These are phyloP conservation scores for Pharus latifolius DNA, from an alignment of 176 grass and related monocot genomes.

Conservation along the genomic window DNA sequence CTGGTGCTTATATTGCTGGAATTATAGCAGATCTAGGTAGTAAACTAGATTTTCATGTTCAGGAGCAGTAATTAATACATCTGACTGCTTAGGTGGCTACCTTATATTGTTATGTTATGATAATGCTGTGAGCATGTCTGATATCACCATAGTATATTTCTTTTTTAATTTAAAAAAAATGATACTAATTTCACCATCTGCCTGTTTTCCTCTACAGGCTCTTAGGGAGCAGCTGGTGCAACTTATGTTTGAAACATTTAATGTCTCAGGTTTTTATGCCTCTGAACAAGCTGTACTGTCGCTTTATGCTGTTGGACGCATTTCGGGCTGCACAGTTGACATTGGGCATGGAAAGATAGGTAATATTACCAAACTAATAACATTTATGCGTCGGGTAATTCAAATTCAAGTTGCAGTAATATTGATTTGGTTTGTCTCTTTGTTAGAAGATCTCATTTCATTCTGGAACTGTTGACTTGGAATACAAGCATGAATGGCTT, in stretches of 20 bases:
- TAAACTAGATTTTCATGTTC: too few species aligned
- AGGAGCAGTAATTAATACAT: too few species aligned
- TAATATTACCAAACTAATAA: constrained; percentile 18
- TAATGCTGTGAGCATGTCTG: not conserved
- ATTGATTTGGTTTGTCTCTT: not conserved
- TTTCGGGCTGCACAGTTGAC: constrained; percentile 90
- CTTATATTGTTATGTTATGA: too few species aligned
- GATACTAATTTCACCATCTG: not conserved
- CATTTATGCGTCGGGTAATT: not conserved
- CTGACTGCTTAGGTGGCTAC: too few species aligned
- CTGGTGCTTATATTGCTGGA: not conserved
- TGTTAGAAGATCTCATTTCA: not conserved
- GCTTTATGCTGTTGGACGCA: constrained; percentile 95
- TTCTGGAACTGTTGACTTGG: not conserved
- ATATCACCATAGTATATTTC: not conserved
- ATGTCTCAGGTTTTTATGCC: constrained; percentile 97
- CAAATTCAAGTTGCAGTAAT: not conserved
- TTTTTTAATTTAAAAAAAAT: not conserved
- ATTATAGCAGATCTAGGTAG: not conserved
- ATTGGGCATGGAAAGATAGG: constrained; percentile 98
- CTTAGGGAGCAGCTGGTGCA: constrained; percentile 79
- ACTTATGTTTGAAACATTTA: constrained; percentile 99
- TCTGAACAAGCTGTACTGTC: constrained; percentile 95
- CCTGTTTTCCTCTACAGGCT: constrained; percentile 38
- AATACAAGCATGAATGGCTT: too few species aligned